A percentile compares a stretch with the other conserved stretches of the same genome.
Evolutionary conservation across 805 yeast species (phyloP).

Genomic region (Kockiozyma suomiensis): DNA sequence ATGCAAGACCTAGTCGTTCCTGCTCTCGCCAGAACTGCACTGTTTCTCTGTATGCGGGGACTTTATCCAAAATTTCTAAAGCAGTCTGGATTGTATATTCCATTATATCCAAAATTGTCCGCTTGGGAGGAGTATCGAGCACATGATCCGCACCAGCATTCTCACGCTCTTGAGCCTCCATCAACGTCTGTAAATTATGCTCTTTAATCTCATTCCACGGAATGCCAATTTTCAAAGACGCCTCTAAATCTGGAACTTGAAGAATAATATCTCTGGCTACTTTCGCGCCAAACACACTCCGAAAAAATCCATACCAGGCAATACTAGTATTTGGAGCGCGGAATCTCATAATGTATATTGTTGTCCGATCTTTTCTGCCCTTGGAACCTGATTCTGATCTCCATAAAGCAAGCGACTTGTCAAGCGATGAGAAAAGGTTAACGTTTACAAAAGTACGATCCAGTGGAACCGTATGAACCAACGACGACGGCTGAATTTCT

Average conservation of each 20-base stretch:
- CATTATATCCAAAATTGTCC: slow-evolving; percentile 34
- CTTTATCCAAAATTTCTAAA: slow-evolving; percentile 40
- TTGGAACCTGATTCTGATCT: neutral
- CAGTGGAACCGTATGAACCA: slow-evolving; percentile 21
- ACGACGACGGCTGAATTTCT: slow-evolving; percentile 35
- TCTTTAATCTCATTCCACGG: slow-evolving; percentile 44
- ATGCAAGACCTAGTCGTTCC: slow-evolving; percentile 55
- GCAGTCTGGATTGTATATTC: slow-evolving; percentile 49
- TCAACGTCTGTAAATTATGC: slow-evolving; percentile 2
- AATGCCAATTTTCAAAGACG: slow-evolving; percentile 50
- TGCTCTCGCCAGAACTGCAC: slow-evolving; percentile 38
- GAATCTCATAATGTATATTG: slow-evolving; percentile 59
- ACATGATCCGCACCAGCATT: neutral
- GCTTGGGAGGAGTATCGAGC: neutral
- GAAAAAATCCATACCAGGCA: slow-evolving; percentile 65
- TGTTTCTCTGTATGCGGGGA: slow-evolving; percentile 27
- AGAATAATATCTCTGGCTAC: slow-evolving; percentile 43
- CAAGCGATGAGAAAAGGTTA: slow-evolving; percentile 64
- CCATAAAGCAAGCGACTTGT: slow-evolving; percentile 66
- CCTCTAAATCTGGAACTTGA: slow-evolving; percentile 51
- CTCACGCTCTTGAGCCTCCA: slow-evolving; percentile 5
- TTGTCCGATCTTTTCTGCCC: slow-evolving; percentile 20
- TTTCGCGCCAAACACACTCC: slow-evolving; percentile 49
- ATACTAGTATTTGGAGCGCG: slow-evolving; percentile 57
- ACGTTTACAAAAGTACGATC: slow-evolving; percentile 45